These are phyloP conservation scores for Bolboschoenoplectus hybrid DNA, from an alignment of 202 grass and related monocot species.

Conservation along the genomic window DNA sequence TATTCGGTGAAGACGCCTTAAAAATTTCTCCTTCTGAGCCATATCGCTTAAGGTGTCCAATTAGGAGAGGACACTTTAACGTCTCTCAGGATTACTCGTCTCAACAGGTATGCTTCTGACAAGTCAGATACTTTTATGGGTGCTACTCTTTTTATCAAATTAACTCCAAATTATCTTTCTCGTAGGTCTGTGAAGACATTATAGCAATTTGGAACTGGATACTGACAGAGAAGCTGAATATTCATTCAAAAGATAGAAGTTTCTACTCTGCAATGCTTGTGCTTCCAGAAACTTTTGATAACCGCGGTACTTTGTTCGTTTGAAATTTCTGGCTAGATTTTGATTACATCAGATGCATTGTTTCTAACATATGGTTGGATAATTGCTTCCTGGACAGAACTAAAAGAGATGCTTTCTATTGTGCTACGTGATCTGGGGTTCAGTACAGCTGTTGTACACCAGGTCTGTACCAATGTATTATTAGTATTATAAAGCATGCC, in stretches of 20 bases:
- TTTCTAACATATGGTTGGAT: conserved; percentile 30
- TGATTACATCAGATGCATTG: background rate
- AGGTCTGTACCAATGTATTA: conserved; percentile 49
- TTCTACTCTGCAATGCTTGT: conserved; percentile 86
- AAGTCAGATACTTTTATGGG: conserved; percentile 5
- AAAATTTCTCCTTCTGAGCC: conserved; percentile 71
- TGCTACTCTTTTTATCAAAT: conserved; percentile 31
- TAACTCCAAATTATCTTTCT: conserved; percentile 17
- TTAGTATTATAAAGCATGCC: conserved; percentile 31
- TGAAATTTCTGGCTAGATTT: background rate
- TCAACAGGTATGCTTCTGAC: conserved; percentile 59
- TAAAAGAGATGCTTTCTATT: conserved; percentile 90
- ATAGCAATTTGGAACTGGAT: conserved; percentile 88
- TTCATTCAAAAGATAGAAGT: conserved; percentile 66
- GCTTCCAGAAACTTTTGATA: conserved; percentile 94
- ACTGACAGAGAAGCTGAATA: conserved; percentile 86
- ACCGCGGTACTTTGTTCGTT: conserved; percentile 66
- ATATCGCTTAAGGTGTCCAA: conserved; percentile 70
- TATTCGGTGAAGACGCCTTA: conserved; percentile 92
- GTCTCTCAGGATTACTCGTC: conserved; percentile 77
- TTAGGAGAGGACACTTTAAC: conserved; percentile 96
- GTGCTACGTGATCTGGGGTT: conserved; percentile 80
- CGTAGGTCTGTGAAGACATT: conserved; percentile 87
- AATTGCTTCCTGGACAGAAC: conserved; percentile 60
- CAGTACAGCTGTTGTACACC: conserved; percentile 85